A percentile compares a stretch with the other conserved stretches of the same genome.
Conservation (phyloP, 78 protist genomes). For the Guillardia theta region DNA sequence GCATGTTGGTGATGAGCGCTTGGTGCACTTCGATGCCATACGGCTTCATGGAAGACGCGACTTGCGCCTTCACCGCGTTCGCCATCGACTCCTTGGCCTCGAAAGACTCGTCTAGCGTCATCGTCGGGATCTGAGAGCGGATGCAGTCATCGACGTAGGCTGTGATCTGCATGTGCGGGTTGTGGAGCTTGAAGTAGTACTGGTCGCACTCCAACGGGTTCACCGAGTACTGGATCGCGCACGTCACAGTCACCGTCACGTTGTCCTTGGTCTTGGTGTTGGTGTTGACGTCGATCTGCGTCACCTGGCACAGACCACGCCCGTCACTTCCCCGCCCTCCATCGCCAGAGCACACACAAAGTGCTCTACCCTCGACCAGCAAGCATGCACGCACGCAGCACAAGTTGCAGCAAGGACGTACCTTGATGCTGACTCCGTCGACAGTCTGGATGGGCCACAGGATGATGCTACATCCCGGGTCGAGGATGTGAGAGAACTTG, state of each 20-base stretch:
- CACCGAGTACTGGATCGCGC: background rate
- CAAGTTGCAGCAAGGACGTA: background rate
- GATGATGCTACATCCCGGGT: background rate
- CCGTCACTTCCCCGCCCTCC: background rate
- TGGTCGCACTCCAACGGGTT: background rate
- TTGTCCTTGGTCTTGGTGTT: conserved; percentile 21
- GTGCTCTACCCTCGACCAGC: background rate
- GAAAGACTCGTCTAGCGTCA: conserved; percentile 4
- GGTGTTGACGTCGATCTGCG: background rate
- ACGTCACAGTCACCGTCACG: background rate
- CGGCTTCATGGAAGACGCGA: background rate
- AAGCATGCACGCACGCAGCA: background rate
- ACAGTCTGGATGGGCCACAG: background rate
- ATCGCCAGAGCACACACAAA: background rate
- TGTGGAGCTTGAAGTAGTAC: background rate
- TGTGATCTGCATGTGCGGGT: background rate
- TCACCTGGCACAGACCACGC: background rate
- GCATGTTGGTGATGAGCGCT: background rate
- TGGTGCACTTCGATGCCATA: background rate
- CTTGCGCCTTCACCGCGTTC: background rate
- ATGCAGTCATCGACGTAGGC: background rate
- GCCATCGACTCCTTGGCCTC: background rate
- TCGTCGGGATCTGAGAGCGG: background rate
- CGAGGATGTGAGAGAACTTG: background rate
- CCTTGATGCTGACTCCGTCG: background rate